These are phyloP conservation scores for Symbiodinium pilosum DNA, from an alignment of 73 alveolate species.

Conservation along the genomic window DNA sequence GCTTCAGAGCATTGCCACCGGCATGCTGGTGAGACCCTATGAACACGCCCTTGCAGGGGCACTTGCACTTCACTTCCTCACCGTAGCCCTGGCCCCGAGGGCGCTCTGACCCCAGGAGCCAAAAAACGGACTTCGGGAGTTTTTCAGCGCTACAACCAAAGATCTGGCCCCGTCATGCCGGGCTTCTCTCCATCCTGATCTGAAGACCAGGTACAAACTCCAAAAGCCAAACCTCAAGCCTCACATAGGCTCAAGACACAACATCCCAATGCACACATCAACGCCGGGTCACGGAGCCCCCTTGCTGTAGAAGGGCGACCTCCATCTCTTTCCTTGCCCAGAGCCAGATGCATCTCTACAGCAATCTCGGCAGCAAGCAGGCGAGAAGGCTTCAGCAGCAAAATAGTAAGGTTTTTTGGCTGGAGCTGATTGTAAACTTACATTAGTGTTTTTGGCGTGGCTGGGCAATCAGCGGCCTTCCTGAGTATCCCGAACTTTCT, in stretches of 20 bases:
- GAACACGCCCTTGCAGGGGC: no score
- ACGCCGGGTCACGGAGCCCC: background rate
- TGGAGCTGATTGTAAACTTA: no score
- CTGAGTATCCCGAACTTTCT: no score
- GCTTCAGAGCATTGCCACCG: no score
- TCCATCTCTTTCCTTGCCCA: conserved; percentile 59
- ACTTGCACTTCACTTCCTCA: no score
- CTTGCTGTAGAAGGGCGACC: conserved; percentile 49
- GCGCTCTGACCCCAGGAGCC: conserved; percentile 14
- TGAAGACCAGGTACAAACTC: background rate
- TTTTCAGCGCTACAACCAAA: conserved; percentile 15
- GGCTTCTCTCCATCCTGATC: background rate
- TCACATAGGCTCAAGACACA: no score
- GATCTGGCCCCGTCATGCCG: background rate
- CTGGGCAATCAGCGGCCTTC: no score
- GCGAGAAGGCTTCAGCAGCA: background rate
- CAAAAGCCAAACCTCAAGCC: background rate
- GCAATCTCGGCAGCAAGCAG: background rate
- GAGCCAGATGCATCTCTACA: background rate
- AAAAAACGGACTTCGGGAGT: no score
- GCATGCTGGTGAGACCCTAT: no score
- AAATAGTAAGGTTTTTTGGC: background rate
- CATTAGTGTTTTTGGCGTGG: no score
- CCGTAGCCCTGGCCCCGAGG: background rate
- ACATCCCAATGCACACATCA: no score